Base-by-base conservation (phyloP, 1,284 basidiomycete species). In the Rhodotorula sp. region DNA sequence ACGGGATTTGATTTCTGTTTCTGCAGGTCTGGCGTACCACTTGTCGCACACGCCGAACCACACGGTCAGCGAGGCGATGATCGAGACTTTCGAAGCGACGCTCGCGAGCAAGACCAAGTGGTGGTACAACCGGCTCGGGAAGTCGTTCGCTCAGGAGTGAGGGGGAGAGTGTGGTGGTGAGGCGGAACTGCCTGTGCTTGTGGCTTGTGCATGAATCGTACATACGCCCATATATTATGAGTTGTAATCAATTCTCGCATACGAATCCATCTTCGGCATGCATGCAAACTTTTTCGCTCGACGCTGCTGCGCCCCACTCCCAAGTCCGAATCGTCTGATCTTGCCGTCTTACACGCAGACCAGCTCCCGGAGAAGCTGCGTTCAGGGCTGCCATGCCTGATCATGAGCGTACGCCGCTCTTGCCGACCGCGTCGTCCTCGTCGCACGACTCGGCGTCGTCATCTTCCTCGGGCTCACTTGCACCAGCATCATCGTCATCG, bases 11-110 rank as follows among this genome's bases (percentile, higher is more conserved):
- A 10, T 26, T 26, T 10, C 3, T 29, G 37, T 42, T 37, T 42
- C 10, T 12, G 30, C 63, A 75, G 74, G 74, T 24, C 65, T 76
- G 29, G 73, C 72, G 7, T 76, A 76, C 54, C 75, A 76, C 62
- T 62, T 76, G 26, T 64, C 72, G 57, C 75, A 76, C 55, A 71
- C 75, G 33, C 46, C 60, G 14, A 72, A 74, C 53, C 75, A 76
- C 65, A 59, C 58, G 26, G 62, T 76, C 54, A 74, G 70, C 12
- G 70, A 71, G 46, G 54, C 59, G 12, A 57, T 72, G 30, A 29
- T 76, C 20, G 53, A 56, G 5, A 62, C 63, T 12, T 76, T 74
- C 29, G 67, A 64, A 26, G 44, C 59, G 53, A 76, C 72, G 8
- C 60, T 76, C 6, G 57, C 60, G 65, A 67, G 64, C 57, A 76